Evolutionary conservation across 768 basidiomycete genomes (phyloP).

Genomic region (Calocera cornea): DNA sequence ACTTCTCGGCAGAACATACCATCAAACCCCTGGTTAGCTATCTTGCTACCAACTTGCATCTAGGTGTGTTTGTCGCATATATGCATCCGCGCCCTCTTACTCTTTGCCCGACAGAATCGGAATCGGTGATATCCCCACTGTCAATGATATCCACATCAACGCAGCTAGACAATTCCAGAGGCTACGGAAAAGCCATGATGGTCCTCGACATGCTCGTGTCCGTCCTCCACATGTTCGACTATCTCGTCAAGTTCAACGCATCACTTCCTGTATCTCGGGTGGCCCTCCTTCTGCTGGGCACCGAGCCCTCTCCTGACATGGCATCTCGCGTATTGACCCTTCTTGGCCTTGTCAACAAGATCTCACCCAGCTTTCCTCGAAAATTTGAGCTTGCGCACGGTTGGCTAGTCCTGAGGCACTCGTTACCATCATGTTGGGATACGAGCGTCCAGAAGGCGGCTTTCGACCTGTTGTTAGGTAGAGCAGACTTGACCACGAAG

Average conservation of each 20-base stretch:
- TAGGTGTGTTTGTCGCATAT: constrained; percentile 32
- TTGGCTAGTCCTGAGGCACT: constrained; percentile 59
- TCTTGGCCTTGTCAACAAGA: constrained; percentile 40
- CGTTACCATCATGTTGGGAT: constrained; percentile 58
- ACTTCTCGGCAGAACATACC: constrained; percentile 57
- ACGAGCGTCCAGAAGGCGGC: constrained; percentile 48
- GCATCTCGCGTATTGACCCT: constrained; percentile 47
- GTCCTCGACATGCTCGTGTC: background rate
- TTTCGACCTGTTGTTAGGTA: constrained; percentile 55
- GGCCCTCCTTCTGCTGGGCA: constrained; percentile 63
- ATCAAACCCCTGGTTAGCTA: constrained; percentile 82
- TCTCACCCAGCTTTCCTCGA: constrained; percentile 39
- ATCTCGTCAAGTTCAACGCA: constrained; percentile 56
- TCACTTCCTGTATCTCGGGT: constrained; percentile 69
- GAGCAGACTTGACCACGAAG: constrained; percentile 12
- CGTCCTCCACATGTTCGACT: constrained; percentile 29
- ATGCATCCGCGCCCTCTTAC: background rate
- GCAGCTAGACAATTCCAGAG: background rate
- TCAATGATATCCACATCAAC: background rate
- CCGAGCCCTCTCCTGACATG: constrained; percentile 48
- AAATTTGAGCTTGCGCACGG: constrained; percentile 80
- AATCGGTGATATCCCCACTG: background rate
- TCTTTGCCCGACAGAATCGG: background rate
- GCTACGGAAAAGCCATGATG: background rate
- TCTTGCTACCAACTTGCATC: constrained; percentile 64